These are phyloP conservation scores for Magnaporthiopsis rhizophila DNA, from an alignment of 2,329 filamentous ascomycete species.

Conservation along the genomic window DNA sequence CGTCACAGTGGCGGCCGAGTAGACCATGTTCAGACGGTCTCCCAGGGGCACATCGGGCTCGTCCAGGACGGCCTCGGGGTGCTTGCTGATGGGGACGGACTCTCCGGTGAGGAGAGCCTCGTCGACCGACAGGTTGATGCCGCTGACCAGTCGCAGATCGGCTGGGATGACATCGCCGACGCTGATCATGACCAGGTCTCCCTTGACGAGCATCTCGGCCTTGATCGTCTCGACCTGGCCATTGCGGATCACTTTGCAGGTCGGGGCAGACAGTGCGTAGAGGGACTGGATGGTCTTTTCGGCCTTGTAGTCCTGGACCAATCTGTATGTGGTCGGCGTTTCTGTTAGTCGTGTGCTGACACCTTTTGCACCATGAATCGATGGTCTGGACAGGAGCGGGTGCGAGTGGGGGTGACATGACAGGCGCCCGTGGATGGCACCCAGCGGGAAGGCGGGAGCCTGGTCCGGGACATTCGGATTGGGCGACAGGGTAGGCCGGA, in stretches of 20 bases:
- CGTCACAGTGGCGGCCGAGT: conserved; percentile 64
- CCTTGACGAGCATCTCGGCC: conserved; percentile 52
- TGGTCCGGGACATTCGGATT: too few relatives aligned
- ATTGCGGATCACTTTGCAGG: conserved; percentile 50
- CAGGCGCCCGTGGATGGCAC: too few relatives aligned
- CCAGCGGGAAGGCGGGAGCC: too few relatives aligned
- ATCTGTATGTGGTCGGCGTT: conserved; percentile 24
- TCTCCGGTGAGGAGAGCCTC: conserved; percentile 69
- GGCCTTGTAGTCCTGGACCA: conserved; percentile 53
- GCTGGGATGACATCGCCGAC: conserved; percentile 64
- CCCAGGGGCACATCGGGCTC: conserved; percentile 52
- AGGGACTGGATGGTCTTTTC: conserved; percentile 56
- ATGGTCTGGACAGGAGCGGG: neutral
- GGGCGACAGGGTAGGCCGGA: too few relatives aligned
- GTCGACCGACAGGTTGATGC: conserved; percentile 69
- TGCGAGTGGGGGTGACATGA: neutral
- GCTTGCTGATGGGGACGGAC: conserved; percentile 61
- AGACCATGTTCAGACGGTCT: conserved; percentile 63
- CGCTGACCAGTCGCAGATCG: conserved; percentile 47
- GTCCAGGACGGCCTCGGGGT: conserved; percentile 46
- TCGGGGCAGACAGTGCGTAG: conserved; percentile 49
- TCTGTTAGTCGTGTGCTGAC: neutral
- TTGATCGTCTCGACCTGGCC: conserved; percentile 42
- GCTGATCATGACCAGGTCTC: conserved; percentile 54
- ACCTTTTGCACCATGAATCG: neutral